Base-by-base conservation (phyloP, 768 basidiomycete genomes). In the Trametes maxima region DNA sequence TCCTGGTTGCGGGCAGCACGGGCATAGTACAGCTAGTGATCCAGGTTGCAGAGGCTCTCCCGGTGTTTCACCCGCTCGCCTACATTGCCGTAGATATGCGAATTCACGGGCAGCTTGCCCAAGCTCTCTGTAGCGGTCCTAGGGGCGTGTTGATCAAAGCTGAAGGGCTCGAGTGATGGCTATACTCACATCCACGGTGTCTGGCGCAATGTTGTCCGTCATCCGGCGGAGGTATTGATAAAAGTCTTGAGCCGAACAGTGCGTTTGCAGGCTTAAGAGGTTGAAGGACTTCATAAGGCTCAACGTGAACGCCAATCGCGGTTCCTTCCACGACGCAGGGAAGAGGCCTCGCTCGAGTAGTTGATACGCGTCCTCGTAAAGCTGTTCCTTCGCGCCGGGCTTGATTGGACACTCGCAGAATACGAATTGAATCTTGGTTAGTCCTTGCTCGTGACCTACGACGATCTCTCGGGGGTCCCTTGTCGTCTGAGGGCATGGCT, bases 181-280 rank as follows among this genome's bases (percentile, higher is more conserved):
- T 8, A 3, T 13, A 14, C 45, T 47, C 24, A 47, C 45, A 13
- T n/a, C 10, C 13, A 47, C 45, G 19, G 7, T 22, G 45, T 25
- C 24, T 21, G 45, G 45, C 21, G 19, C 19, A n/a, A 57, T 45
- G 28, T 57, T 57, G 36, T 57, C 56, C 46, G 45, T 57, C 19
- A 16, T 24, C 21, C 56, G 44, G n/a, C 56, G 25, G 10, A 57
- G 22, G n/a, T 47, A 57, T 14, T 14, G 13, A 40, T 47, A 57
- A 24, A 47, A 57, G 56, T 57, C 56, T 16, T 57, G 28, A 14
- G 56, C 46, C 16, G 17, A 48, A 14, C 45, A n/a, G 14, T 57
- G 56, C 11, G 56, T 45, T 37, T 57, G 56, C 33, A 57, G 33
- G 8, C 42, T 45, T n/a, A 56, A 14, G 19, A 56, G 43, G 22